These are phyloP conservation scores for Cordyceps javanica DNA, from an alignment of 2,329 filamentous ascomycete species.

Conservation along the genomic window DNA sequence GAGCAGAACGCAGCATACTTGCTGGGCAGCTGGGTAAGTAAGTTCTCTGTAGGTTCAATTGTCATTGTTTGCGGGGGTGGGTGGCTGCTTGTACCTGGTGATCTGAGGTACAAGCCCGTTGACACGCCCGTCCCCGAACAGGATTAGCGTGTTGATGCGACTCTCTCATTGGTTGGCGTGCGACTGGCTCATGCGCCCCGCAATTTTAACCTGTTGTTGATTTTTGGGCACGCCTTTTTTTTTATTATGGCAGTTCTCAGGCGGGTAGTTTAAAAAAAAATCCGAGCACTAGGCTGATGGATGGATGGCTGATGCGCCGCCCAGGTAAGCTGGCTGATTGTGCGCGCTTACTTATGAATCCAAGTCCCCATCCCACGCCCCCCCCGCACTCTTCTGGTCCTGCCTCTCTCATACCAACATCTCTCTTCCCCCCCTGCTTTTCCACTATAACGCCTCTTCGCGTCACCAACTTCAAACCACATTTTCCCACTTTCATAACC, in stretches of 20 bases:
- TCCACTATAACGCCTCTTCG: slow-evolving; percentile 19
- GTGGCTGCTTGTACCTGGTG: slow-evolving; percentile 7
- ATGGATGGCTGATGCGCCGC: slow-evolving; percentile 23
- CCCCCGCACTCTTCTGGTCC: slow-evolving; percentile 23
- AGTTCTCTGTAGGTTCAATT: background rate
- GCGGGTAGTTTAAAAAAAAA: background rate
- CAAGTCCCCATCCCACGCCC: slow-evolving; percentile 17
- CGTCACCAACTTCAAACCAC: slow-evolving; percentile 18
- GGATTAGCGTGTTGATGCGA: background rate
- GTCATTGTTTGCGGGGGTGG: background rate
- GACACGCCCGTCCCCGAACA: slow-evolving; percentile 5
- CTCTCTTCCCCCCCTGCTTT: slow-evolving; percentile 19
- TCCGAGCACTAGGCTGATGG: no score
- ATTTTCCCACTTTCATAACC: slow-evolving; percentile 17
- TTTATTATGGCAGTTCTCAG: no score
- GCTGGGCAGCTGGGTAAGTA: no score
- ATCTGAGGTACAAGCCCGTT: background rate
- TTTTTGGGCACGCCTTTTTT: background rate
- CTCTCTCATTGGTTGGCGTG: background rate
- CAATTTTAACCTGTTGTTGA: background rate
- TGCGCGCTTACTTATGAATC: slow-evolving; percentile 31
- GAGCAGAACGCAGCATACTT: no score
- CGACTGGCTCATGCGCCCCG: background rate
- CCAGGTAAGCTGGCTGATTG: slow-evolving; percentile 32
- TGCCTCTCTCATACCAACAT: slow-evolving; percentile 14